Conservation (phyloP, 2,329 filamentous ascomycete species). For the Albifimbria verrucaria region DNA sequence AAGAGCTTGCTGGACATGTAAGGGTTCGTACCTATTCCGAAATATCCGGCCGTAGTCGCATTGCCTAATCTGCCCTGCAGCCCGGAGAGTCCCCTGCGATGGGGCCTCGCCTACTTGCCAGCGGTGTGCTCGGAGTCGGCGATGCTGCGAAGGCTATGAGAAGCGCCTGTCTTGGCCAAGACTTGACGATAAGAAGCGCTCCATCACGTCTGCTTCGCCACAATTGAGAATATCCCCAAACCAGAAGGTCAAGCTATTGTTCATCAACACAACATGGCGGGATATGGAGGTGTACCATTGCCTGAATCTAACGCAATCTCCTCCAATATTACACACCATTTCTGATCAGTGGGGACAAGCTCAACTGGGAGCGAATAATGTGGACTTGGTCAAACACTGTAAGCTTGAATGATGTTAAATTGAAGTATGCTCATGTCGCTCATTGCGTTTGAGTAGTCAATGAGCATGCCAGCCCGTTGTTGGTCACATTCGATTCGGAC, state of each 20-base stretch:
- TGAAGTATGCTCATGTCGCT: neutral
- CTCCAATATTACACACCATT: neutral
- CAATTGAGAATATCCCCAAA: neutral
- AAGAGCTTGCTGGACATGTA: constrained; percentile 16
- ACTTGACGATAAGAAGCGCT: constrained; percentile 9
- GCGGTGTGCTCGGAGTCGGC: constrained; percentile 6
- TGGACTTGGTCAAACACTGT: constrained; percentile 14
- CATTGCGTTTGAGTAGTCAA: constrained; percentile 10
- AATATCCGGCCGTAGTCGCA: neutral
- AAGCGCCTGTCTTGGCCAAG: constrained; percentile 16
- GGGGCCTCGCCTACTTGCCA: constrained; percentile 7
- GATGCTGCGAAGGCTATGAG: constrained; percentile 12
- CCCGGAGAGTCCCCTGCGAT: constrained; percentile 18
- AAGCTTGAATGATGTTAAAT: neutral
- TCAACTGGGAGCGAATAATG: neutral
- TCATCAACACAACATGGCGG: constrained; percentile 13
- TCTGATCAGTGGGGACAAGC: neutral
- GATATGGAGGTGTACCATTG: constrained; percentile 7
- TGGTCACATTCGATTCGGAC: constrained; percentile 9
- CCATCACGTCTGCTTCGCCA: constrained; percentile 1
- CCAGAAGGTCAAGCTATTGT: neutral
- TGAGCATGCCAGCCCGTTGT: constrained; percentile 6
- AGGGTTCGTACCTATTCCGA: constrained; percentile 9
- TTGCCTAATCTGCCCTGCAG: constrained; percentile 2
- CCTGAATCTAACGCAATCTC: neutral